phyloP scores from a whole-genome alignment of 2,329 filamentous ascomycete species.

The Alternaria longipes region DNA sequence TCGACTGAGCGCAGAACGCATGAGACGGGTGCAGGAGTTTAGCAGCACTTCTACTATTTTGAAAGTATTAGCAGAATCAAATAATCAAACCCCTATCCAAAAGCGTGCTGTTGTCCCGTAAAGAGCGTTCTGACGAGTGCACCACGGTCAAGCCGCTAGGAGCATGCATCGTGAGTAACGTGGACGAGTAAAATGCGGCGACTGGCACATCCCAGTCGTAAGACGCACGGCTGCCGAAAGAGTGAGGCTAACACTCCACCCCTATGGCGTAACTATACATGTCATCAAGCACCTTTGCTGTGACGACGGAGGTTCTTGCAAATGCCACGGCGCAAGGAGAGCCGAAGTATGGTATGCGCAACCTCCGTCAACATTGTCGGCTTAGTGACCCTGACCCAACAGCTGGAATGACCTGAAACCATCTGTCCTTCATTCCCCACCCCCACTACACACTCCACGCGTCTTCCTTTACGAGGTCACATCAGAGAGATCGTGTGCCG shows the following conservation, averaged over 20 bases:
- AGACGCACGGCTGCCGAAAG: constrained; percentile 31
- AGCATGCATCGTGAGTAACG: constrained; percentile 38
- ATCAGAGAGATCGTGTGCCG: constrained; percentile 36
- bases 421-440: constrained; percentile 31
- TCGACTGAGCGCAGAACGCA: constrained; percentile 20
- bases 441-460: constrained; percentile 37
- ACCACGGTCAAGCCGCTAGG: constrained; percentile 35
- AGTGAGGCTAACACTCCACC: constrained; percentile 46
- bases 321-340: constrained; percentile 26
- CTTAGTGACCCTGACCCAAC: constrained; percentile 26
- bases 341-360: constrained; percentile 30
- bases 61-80: constrained; percentile 20
- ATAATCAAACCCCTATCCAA: constrained; percentile 24
- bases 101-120: constrained; percentile 22
- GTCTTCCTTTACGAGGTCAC: constrained; percentile 35
- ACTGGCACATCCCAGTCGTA: constrained; percentile 30
- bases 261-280: constrained; percentile 41
- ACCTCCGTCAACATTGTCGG: constrained; percentile 23
- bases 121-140: constrained; percentile 14
- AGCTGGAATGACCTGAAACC: constrained; percentile 36
- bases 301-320: constrained; percentile 29
- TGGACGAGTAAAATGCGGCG: constrained; percentile 44
- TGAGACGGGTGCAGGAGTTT: constrained; percentile 23
- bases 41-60: constrained; percentile 27
- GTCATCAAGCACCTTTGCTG: constrained; percentile 37